Base-by-base conservation (phyloP, 2,329 filamentous ascomycete species). In the Ophiobolus disseminans region DNA sequence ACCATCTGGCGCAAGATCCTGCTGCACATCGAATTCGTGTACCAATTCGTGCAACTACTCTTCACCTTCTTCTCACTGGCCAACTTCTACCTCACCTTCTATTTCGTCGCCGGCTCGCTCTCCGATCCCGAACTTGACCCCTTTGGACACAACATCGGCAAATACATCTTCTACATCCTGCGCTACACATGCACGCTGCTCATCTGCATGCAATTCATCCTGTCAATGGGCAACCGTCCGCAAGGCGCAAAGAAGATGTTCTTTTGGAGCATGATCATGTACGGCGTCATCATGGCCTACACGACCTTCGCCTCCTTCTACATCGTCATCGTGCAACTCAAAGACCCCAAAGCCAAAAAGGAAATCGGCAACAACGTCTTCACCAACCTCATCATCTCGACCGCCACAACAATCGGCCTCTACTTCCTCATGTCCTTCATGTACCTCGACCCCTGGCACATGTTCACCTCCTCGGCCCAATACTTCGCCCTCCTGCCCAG, bases 1-100 rank as follows among this genome's bases (percentile, higher is more conserved):
- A 94, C 91, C 1, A 67, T 97, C 17, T 82, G 86, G 28, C 89
- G 94, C 60, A 99, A 99, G 75, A 82, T 96, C 19, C 82, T 99
- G 25, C 84, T 99, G 42, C 92, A 97, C 73, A 85, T 97, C 62
- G 94, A 99, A 73, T 97, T 97, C 69, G 74, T 96, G 60, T 99
- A 99, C 74, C 94, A 99, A 72, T 88, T 96, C 70, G 82, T 97
- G 61, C 89, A 91, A 68, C 84, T 99, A 11, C 74, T 96, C 53
- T 99, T 99, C 78, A 99, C 94, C 36, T 99, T 91, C 79, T 97
- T 99, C 79, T 96, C 93, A 9, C 85, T 99, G 60, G 92, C 93
- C 73, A 99, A 99, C 79, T 99, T 97, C 80, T 99, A 97, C 74
- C 86, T 99, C 42, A 96, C 92, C 48, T 99, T 99, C 77, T 99